phyloP scores from a whole-genome alignment of 768 basidiomycete species.

The Leucocoprinus leucothites region DNA sequence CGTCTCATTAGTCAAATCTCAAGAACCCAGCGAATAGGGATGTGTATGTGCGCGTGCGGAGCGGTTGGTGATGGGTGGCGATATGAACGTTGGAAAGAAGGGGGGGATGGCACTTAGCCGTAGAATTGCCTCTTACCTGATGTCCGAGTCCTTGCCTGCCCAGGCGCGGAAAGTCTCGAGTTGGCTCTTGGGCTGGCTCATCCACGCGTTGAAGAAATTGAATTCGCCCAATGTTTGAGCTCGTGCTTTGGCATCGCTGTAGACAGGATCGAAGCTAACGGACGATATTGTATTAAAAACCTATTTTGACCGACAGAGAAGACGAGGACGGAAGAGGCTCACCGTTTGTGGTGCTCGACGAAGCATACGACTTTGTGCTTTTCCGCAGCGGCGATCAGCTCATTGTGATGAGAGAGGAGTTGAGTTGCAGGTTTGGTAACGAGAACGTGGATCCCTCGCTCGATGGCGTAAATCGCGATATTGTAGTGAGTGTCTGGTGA shows the following conservation, averaged over 20 bases:
- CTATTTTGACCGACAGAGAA: neutral
- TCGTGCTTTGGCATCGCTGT: constrained; percentile 84
- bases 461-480: constrained; percentile 84
- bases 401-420: constrained; percentile 77
- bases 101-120: too few species aligned
- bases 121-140: constrained; percentile 59
- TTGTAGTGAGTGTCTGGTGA: constrained; percentile 73
- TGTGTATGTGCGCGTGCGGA: too few species aligned
- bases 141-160: constrained; percentile 94
- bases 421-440: constrained; percentile 94
- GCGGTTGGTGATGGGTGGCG: too few species aligned
- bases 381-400: constrained; percentile 71
- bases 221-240: constrained; percentile 80
- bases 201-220: constrained; percentile 96
- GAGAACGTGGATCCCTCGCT: constrained; percentile 82
- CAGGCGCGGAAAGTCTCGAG: constrained; percentile 93
- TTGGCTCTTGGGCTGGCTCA: constrained; percentile 96
- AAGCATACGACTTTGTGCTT: constrained; percentile 83
- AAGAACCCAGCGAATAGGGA: too few species aligned
- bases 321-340: constrained; percentile 15
- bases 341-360: constrained; percentile 95
- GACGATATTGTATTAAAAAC: constrained; percentile 2
- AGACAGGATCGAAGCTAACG: constrained; percentile 79
- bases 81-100: neutral
- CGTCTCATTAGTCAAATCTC: constrained; percentile 1